Base-by-base conservation (phyloP, 805 yeast species). In the Spathaspora sp. region DNA sequence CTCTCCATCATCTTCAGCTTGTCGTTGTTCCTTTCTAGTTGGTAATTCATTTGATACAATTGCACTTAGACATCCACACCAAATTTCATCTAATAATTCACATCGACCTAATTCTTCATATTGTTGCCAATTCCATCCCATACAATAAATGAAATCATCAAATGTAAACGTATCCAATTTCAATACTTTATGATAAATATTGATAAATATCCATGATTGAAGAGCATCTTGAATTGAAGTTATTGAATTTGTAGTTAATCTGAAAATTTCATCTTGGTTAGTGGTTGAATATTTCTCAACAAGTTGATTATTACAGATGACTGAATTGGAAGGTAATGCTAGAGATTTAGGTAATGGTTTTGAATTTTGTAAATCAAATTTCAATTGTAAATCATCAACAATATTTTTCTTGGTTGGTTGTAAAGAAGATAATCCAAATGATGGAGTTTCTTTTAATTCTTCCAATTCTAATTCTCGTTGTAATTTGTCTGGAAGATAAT, bases 141-240 rank as follows among this genome's bases (percentile, higher is more conserved):
- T 63, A 10, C 82, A 84, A 50, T 81, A 80, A 7, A 86, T 62
- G 60, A 81, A 87, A 57, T 86, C 96, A 67, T 89, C 97, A 69
- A 87, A 88, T 0, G 93, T 85, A 59, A 88, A 85, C 0, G 86
- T 79, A 59, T 86, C 90, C n/a, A 90, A 67, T 5, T 77, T 62
- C 31, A 89, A 69, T 0, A 89, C 82, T 35, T 77, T 76, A 57
- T 83, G 81, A 64, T 84, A 89, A 48, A 87, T 77, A 63, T 88
- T 88, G 28, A 89, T 65, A 60, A 89, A 90, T 1, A 81, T 72
- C 96, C 96, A 90, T 3, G 79, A 65, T 59, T 88, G 92, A 20
- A 90, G 62, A 0, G 86, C 77, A 47, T 79, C 80, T 47, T 68
- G 75, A 3, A 70, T 55, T 6, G 61, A 35, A 3, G 45, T 38